These are phyloP conservation scores for Argentina anserina DNA, from an alignment of 306 rosid species.

Conservation along the genomic window DNA sequence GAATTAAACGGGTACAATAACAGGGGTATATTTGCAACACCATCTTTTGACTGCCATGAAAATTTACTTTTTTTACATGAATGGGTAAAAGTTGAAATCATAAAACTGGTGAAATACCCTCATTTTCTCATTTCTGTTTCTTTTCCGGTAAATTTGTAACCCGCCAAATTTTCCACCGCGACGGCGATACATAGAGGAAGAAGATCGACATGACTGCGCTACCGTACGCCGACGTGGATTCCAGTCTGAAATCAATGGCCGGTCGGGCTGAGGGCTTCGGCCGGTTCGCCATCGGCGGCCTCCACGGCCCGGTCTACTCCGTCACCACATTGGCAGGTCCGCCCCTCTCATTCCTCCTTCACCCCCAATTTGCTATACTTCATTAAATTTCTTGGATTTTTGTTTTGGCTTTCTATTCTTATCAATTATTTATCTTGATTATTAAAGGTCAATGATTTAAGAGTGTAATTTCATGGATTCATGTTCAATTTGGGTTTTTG, in stretches of 20 bases:
- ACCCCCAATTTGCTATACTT: background rate
- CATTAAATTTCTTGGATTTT: background rate
- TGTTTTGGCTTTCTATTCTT: background rate
- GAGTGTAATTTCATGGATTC: background rate
- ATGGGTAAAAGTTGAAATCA: background rate
- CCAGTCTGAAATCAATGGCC: constrained; percentile 44
- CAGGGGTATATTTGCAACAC: too few relatives aligned
- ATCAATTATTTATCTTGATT: background rate
- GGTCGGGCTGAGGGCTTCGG: constrained; percentile 64
- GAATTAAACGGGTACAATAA: too few relatives aligned
- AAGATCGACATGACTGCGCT: constrained; percentile 40
- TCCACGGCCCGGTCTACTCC: constrained; percentile 44
- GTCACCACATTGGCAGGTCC: constrained; percentile 59
- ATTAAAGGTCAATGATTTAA: background rate
- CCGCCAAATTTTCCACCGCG: background rate
- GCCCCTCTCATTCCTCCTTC: background rate
- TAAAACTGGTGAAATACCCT: background rate
- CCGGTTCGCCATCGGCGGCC: constrained; percentile 54
- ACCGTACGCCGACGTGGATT: constrained; percentile 60
- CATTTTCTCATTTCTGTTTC: background rate
- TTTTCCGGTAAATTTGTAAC: background rate
- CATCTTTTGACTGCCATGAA: background rate
- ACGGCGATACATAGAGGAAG: background rate
- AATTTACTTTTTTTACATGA: background rate
- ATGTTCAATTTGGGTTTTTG: background rate